These are phyloP conservation scores for Fomitiporia mediterranea DNA, from an alignment of 1,284 basidiomycete species.

Conservation along the genomic window DNA sequence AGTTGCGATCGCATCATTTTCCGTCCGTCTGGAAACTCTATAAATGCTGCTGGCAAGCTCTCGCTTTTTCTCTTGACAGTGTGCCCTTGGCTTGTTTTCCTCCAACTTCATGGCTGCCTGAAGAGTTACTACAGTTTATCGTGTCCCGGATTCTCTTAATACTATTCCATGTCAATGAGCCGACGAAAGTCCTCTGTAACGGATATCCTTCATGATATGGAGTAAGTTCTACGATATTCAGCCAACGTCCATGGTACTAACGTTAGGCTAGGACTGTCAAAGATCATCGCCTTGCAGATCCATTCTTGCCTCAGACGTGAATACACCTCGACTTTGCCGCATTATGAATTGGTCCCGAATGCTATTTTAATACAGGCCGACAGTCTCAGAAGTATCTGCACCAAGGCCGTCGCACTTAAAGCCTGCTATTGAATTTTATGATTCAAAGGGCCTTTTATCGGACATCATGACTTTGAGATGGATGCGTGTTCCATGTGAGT, in stretches of 20 bases:
- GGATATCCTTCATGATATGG: slow-evolving; percentile 29
- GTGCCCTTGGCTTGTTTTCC: too few relatives aligned
- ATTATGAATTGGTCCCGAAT: background rate
- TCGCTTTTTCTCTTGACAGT: too few relatives aligned
- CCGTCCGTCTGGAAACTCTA: too few relatives aligned
- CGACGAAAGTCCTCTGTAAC: slow-evolving; percentile 16
- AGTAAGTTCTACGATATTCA: slow-evolving; percentile 29
- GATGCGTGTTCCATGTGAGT: slow-evolving; percentile 72
- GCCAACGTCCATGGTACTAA: background rate
- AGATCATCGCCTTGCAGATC: slow-evolving; percentile 53
- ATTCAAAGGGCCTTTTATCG: slow-evolving; percentile 20
- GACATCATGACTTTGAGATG: slow-evolving; percentile 52
- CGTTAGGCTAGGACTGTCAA: slow-evolving; percentile 45
- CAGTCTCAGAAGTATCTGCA: slow-evolving; percentile 11
- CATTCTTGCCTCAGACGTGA: slow-evolving; percentile 64
- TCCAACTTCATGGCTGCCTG: too few relatives aligned
- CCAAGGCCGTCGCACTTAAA: slow-evolving; percentile 7
- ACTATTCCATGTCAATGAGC: too few relatives aligned
- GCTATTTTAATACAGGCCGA: slow-evolving; percentile 7
- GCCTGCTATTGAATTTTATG: slow-evolving; percentile 15
- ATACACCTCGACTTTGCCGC: slow-evolving; percentile 24
- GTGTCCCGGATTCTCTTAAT: too few relatives aligned
- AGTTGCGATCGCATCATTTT: too few relatives aligned
- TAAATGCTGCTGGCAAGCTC: too few relatives aligned
- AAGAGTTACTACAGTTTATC: too few relatives aligned